Conservation (phyloP, 2,329 filamentous ascomycete species). For the Curvularia hawaiiensis region DNA sequence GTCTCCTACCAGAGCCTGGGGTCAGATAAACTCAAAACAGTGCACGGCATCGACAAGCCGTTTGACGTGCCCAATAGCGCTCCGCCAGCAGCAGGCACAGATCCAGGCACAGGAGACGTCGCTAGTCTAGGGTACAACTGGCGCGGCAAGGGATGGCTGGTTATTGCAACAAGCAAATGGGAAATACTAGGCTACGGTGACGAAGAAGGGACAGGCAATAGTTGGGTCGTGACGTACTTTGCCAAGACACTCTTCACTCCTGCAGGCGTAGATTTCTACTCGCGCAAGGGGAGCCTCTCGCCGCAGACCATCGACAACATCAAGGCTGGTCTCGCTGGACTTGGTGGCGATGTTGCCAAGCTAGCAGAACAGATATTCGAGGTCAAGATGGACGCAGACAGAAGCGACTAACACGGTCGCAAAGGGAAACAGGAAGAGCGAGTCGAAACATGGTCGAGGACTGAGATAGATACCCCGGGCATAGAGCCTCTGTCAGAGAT, state of each 20-base stretch:
- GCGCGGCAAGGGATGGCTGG: constrained; percentile 77
- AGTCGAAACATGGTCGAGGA: not conserved
- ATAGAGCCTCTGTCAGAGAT: constrained; percentile 3
- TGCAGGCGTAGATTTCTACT: constrained; percentile 81
- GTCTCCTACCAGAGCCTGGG: constrained; percentile 69
- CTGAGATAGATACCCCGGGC: constrained; percentile 18
- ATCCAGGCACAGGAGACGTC: constrained; percentile 41
- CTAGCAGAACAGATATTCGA: constrained; percentile 58
- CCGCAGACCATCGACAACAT: constrained; percentile 63
- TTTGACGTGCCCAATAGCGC: constrained; percentile 34
- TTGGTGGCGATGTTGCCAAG: constrained; percentile 60
- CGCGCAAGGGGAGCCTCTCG: constrained; percentile 62
- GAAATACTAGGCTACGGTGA: constrained; percentile 80
- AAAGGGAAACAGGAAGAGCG: not conserved
- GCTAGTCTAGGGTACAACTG: constrained; percentile 63
- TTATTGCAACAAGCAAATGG: constrained; percentile 77
- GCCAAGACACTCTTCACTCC: constrained; percentile 82
- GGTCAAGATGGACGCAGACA: constrained; percentile 39
- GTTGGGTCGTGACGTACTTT: constrained; percentile 85
- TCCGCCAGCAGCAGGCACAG: not conserved
- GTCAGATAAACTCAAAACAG: constrained; percentile 60
- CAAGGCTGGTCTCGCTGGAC: constrained; percentile 57
- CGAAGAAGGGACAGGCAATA: constrained; percentile 52
- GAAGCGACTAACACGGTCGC: constrained; percentile 13
- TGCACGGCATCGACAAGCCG: constrained; percentile 68